A percentile compares a stretch with the other conserved stretches of the same genome.
phyloP scores from a whole-genome alignment of 495 filamentous ascomycete genomes.

The Hyaloscypha bicolor region DNA sequence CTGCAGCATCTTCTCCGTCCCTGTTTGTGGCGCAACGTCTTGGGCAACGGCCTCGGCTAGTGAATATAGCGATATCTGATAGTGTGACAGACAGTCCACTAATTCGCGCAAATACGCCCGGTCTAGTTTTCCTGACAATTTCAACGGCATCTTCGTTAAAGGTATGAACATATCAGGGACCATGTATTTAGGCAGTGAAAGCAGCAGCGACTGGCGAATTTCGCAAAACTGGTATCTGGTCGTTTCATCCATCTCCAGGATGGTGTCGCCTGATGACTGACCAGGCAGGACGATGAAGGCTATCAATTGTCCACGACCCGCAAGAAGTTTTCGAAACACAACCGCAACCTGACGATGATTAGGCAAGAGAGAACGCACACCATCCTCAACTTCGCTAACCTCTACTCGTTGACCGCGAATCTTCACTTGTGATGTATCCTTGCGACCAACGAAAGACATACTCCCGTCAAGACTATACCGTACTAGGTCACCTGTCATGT shows the following conservation, averaged over 20 bases:
- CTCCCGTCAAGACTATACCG: slow-evolving; percentile 41
- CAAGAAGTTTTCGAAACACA: slow-evolving; percentile 6
- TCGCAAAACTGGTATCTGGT: neutral
- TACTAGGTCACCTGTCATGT: slow-evolving; percentile 47
- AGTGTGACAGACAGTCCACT: neutral
- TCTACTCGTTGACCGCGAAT: slow-evolving; percentile 38
- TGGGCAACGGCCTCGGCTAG: too few species aligned
- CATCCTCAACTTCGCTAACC: slow-evolving; percentile 47
- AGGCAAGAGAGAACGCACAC: slow-evolving; percentile 26
- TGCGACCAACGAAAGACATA: slow-evolving; percentile 36
- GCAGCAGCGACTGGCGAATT: slow-evolving; percentile 36
- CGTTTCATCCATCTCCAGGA: neutral
- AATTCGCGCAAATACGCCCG: neutral
- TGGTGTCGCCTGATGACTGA: neutral
- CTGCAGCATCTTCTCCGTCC: slow-evolving; percentile 1
- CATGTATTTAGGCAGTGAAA: slow-evolving; percentile 29
- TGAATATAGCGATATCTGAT: neutral
- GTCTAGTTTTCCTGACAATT: slow-evolving; percentile 8
- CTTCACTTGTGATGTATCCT: slow-evolving; percentile 35
- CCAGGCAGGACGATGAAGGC: neutral
- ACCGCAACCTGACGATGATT: slow-evolving; percentile 11
- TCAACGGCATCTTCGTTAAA: slow-evolving; percentile 4
- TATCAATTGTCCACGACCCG: neutral
- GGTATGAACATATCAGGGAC: slow-evolving; percentile 25
- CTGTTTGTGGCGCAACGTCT: neutral